These are phyloP conservation scores for Saturnispora diversa DNA, from an alignment of 805 yeast species.

Conservation along the genomic window DNA sequence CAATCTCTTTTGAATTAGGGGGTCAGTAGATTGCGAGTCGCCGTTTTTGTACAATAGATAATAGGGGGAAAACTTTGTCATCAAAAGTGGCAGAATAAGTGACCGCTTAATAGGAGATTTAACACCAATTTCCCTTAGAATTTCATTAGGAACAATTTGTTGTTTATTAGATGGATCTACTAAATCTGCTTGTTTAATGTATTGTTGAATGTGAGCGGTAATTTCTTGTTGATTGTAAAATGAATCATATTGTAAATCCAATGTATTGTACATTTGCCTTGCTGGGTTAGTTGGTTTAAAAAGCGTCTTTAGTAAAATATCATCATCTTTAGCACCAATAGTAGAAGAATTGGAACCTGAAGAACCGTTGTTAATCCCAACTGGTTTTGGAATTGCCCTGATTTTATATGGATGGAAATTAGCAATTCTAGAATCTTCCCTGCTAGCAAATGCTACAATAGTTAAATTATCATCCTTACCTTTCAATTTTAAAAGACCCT, in stretches of 20 bases:
- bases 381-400: conserved; percentile 18
- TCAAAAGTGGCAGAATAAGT: background rate
- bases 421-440: conserved; percentile 40
- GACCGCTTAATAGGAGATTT: conserved; percentile 27
- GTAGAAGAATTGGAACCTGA: background rate
- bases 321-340: conserved; percentile 10
- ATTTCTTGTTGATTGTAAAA: conserved; percentile 51
- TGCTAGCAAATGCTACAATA: conserved; percentile 43
- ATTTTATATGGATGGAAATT: conserved; percentile 59
- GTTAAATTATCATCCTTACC: conserved; percentile 81
- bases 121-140: conserved; percentile 33
- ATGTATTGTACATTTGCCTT: conserved; percentile 38
- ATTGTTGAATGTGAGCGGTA: conserved; percentile 43
- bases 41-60: conserved; percentile 11
- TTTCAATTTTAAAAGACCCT: conserved; percentile 56
- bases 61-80: conserved; percentile 12
- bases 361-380: no score
- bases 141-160: conserved; percentile 46
- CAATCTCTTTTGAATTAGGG: conserved; percentile 16
- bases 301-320: conserved; percentile 30
- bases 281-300: conserved; percentile 52
- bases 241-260: conserved; percentile 31
- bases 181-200: conserved; percentile 50
- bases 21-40: conserved; percentile 19
- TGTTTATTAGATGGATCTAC: conserved; percentile 42